Conservation (phyloP, 1,284 basidiomycete species). For the Kalmanozyma brasiliensis region DNA sequence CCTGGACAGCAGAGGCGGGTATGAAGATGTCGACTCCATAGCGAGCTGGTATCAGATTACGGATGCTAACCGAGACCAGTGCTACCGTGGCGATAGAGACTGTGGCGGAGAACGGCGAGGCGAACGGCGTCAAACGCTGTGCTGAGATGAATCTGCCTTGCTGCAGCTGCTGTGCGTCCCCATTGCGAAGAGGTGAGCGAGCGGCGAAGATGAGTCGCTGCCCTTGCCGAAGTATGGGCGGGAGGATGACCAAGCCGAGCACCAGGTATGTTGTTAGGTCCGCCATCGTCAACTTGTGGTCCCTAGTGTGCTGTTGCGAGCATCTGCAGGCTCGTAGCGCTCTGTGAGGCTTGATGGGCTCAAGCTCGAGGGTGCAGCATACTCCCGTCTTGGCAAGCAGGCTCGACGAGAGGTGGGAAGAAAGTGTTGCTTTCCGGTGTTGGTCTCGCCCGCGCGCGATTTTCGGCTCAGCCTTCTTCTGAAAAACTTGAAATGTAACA, state of each 20-base stretch:
- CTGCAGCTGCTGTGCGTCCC: constrained; percentile 7
- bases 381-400: neutral
- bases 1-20: constrained; percentile 15
- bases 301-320: too few relatives aligned
- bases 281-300: constrained; percentile 18
- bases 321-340: too few relatives aligned
- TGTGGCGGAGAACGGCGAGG: constrained; percentile 25
- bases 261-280: constrained; percentile 28
- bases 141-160: constrained; percentile 13
- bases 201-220: constrained; percentile 9
- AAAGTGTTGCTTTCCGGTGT: neutral
- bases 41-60: constrained; percentile 29
- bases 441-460: neutral
- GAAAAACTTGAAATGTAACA: neutral
- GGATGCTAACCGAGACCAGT: constrained; percentile 23
- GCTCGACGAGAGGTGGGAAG: neutral
- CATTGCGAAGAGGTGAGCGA: constrained; percentile 6
- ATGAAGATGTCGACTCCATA: constrained; percentile 41
- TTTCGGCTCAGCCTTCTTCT: neutral
- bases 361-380: neutral
- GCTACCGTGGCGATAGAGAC: constrained; percentile 13
- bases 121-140: constrained; percentile 27
- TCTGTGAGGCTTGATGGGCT: neutral
- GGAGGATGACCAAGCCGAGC: constrained; percentile 30
- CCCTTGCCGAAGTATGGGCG: constrained; percentile 31